Conservation (phyloP, 306 rosid genomes). For the Rosa lucieae region DNA sequence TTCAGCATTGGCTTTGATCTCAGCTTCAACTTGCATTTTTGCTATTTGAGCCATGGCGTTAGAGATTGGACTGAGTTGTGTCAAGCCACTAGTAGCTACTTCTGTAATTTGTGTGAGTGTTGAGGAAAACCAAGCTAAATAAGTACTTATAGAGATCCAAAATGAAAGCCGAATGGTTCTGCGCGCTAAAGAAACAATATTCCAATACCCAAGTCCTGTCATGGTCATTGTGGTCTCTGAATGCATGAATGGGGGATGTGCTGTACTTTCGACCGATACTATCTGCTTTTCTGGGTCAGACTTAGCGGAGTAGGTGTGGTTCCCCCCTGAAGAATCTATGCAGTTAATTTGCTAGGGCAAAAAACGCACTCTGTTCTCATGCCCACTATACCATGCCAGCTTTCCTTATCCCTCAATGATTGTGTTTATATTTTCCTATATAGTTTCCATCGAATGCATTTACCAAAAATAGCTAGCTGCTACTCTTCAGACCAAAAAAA, state of each 20-base stretch:
- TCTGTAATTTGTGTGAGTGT: neutral
- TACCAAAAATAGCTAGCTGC: too few species aligned
- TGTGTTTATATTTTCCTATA: too few species aligned
- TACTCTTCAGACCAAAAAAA: too few species aligned
- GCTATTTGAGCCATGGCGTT: constrained; percentile 25
- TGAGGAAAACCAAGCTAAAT: neutral
- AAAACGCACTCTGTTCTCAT: neutral
- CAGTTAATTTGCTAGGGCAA: neutral
- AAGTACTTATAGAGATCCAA: neutral
- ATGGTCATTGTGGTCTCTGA: neutral
- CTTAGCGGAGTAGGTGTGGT: neutral
- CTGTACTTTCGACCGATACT: neutral
- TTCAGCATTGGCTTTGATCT: constrained; percentile 23
- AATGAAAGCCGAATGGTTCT: neutral
- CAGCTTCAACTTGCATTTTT: constrained; percentile 19
- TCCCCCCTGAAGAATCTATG: neutral
- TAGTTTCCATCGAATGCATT: too few species aligned
- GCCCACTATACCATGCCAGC: neutral
- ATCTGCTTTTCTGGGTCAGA: neutral
- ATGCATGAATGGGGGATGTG: neutral
- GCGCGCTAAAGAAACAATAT: neutral
- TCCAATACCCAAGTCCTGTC: neutral
- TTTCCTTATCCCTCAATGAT: too few species aligned
- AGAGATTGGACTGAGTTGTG: neutral
- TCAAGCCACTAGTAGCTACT: neutral